phyloP scores from a whole-genome alignment of 306 rosid genomes.

The Vigna angularis region DNA sequence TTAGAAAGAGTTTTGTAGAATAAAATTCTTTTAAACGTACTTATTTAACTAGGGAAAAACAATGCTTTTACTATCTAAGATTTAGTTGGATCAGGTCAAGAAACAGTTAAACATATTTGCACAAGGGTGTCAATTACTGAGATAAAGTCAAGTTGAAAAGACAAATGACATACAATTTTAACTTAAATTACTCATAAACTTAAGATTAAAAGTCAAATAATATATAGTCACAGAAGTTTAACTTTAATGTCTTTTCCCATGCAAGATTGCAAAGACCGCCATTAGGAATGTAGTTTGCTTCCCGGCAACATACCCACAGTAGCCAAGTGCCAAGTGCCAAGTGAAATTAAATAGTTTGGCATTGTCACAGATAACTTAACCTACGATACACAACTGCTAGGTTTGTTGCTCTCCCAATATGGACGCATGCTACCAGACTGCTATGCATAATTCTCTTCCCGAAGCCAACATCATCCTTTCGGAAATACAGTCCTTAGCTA shows the following conservation, averaged over 20 bases:
- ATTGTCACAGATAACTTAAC: background rate
- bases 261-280: background rate
- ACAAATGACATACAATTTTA: background rate
- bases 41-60: background rate
- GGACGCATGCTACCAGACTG: constrained; percentile 27
- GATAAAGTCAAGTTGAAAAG: no score
- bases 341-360: constrained; percentile 30
- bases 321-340: constrained; percentile 28
- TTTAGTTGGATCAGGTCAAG: background rate
- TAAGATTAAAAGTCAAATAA: background rate
- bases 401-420: constrained; percentile 1
- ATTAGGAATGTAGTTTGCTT: constrained; percentile 19
- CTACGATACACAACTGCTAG: background rate
- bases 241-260: constrained; percentile 36
- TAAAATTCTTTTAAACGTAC: background rate
- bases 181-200: constrained; percentile 12
- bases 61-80: background rate
- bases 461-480: constrained; percentile 42
- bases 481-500: constrained; percentile 34
- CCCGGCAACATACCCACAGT: background rate
- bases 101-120: background rate
- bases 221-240: constrained; percentile 24
- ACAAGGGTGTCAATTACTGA: background rate
- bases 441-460: constrained; percentile 30
- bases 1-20: background rate